phyloP scores from a whole-genome alignment of 2,329 filamentous ascomycete species.

The Ascosphaera acerosa region DNA sequence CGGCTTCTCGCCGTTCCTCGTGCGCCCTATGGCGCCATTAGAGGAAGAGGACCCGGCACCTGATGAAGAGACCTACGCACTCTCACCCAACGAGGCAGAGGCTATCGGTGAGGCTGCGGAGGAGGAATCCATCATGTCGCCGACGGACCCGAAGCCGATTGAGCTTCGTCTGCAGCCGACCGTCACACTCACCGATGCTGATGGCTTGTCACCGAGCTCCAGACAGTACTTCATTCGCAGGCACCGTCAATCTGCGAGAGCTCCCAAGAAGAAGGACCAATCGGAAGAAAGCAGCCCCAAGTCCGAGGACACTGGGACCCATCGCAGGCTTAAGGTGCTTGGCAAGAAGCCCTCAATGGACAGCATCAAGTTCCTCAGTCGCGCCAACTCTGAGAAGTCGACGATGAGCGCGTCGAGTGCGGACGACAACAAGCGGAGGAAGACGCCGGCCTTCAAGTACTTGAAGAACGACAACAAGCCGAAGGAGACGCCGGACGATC shows the following conservation, averaged over 20 bases:
- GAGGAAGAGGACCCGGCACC: slow-evolving; percentile 14
- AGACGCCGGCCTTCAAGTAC: slow-evolving; percentile 24
- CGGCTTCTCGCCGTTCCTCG: slow-evolving; percentile 26
- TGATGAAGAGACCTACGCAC: neutral
- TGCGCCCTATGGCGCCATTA: slow-evolving; percentile 26
- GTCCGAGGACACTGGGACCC: slow-evolving; percentile 5
- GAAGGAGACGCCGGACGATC: slow-evolving; percentile 52
- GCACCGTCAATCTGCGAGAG: slow-evolving; percentile 2
- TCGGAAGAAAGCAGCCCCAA: neutral
- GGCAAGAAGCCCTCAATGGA: slow-evolving; percentile 19
- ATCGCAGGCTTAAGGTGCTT: slow-evolving; percentile 10
- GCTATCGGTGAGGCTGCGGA: neutral
- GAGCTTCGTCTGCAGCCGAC: slow-evolving; percentile 69
- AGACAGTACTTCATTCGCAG: slow-evolving; percentile 6
- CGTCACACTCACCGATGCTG: slow-evolving; percentile 28
- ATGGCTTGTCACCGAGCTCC: slow-evolving; percentile 12
- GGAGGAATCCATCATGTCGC: neutral
- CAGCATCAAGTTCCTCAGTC: slow-evolving; percentile 15
- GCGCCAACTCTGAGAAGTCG: slow-evolving; percentile 15
- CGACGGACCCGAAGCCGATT: slow-evolving; percentile 21
- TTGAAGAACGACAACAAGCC: slow-evolving; percentile 26
- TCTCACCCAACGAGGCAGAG: neutral
- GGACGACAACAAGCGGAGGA: slow-evolving; percentile 19
- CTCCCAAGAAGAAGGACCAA: slow-evolving; percentile 6
- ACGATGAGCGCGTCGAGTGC: slow-evolving; percentile 10